Evolutionary conservation across 257 asterid species (phyloP).

Genomic region (Penstemon barbatus): DNA sequence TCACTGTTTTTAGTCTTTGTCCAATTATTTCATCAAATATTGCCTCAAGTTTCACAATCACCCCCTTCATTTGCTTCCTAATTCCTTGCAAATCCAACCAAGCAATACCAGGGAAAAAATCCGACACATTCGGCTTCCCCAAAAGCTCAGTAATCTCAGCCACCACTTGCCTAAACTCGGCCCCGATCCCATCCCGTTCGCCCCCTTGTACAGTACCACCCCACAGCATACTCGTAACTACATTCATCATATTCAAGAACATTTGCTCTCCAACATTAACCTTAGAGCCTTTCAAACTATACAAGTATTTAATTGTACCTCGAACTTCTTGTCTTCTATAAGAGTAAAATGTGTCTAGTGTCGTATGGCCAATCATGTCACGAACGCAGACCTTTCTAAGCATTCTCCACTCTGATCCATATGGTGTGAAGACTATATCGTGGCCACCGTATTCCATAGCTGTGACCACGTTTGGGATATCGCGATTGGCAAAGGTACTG

Average conservation of each 20-base stretch:
- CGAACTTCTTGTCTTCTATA: conserved; percentile 39
- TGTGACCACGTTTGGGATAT: conserved; percentile 25
- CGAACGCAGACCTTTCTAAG: conserved; percentile 45
- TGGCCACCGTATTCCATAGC: conserved; percentile 39
- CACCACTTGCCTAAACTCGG: conserved; percentile 43
- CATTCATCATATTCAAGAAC: conserved; percentile 42
- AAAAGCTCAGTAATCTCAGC: conserved; percentile 32
- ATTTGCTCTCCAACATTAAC: conserved; percentile 42
- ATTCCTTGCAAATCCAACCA: conserved; percentile 57
- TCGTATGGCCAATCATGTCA: conserved; percentile 43
- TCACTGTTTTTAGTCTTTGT: conserved; percentile 3
- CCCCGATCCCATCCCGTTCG: conserved; percentile 31
- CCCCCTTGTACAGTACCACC: conserved; percentile 39
- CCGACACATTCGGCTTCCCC: conserved; percentile 53
- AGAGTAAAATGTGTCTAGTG: conserved; percentile 36
- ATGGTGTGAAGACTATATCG: conserved; percentile 44
- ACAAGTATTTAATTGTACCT: conserved; percentile 22
- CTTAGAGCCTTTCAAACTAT: conserved; percentile 1
- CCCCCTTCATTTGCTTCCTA: conserved; percentile 32
- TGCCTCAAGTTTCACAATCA: conserved; percentile 26
- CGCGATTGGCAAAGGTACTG: conserved; percentile 44
- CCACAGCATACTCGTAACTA: conserved; percentile 49
- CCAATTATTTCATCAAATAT: conserved; percentile 34
- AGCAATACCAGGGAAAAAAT: conserved; percentile 47
- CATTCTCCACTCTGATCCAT: conserved; percentile 53